Percentiles rank a stretch among this genome's conserved stretches.
phyloP scores from a whole-genome alignment of 140 eudicot species.

The Senecio squalidus region DNA sequence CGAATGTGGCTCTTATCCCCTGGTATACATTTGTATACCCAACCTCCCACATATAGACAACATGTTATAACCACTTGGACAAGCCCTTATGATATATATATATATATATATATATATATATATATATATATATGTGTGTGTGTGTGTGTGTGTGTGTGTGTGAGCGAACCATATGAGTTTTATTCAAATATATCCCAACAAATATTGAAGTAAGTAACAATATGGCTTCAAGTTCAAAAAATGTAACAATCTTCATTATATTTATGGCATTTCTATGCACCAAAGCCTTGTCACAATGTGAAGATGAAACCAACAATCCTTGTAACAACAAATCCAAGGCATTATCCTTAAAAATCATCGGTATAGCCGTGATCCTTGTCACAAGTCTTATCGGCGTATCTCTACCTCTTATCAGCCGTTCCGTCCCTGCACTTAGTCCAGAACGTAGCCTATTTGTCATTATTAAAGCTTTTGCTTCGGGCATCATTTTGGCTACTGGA shows the following conservation, averaged over 20 bases:
- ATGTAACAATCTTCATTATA: neutral
- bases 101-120: too few species aligned
- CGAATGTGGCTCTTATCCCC: too few species aligned
- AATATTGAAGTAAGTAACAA: too few species aligned
- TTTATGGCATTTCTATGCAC: neutral
- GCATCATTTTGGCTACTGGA: constrained; percentile 49
- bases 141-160: too few species aligned
- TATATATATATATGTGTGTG: too few species aligned
- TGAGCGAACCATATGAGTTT: too few species aligned
- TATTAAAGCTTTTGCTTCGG: constrained; percentile 51
- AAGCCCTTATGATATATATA: too few species aligned
- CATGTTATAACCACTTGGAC: too few species aligned
- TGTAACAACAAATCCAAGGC: constrained; percentile 44
- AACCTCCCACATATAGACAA: too few species aligned
- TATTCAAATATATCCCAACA: too few species aligned
- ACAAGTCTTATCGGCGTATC: constrained; percentile 53
- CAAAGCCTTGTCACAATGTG: constrained; percentile 32
- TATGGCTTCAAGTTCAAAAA: neutral
- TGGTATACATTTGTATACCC: too few species aligned
- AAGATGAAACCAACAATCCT: constrained; percentile 21
- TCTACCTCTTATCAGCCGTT: constrained; percentile 39
- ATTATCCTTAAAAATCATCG: constrained; percentile 38
- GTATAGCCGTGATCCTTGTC: constrained; percentile 33
- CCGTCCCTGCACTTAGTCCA: constrained; percentile 42
- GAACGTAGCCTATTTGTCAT: constrained; percentile 41